Evolutionary conservation across 108 stramenopile species (phyloP).

Genomic region (Nitzschia palea): DNA sequence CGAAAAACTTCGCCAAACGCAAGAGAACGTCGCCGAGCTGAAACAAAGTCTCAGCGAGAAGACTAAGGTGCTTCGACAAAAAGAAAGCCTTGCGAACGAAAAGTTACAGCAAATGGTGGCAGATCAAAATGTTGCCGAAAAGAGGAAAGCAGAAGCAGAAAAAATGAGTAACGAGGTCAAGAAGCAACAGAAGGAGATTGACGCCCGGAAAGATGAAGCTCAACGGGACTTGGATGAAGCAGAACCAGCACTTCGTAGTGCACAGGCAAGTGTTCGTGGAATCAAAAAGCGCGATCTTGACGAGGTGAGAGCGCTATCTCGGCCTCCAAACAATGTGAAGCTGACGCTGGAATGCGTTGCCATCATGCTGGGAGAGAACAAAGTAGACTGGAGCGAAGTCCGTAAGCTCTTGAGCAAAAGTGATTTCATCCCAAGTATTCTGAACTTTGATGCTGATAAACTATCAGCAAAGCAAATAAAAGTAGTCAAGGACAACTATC

Average conservation of each 20-base stretch:
- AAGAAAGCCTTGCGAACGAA: conserved; percentile 90
- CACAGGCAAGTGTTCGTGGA: conserved; percentile 86
- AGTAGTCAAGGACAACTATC: conserved; percentile 80
- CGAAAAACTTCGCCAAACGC: conserved; percentile 91
- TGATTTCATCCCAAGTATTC: conserved; percentile 95
- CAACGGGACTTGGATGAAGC: conserved; percentile 94
- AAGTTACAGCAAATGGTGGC: conserved; percentile 99
- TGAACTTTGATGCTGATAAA: conserved; percentile 93
- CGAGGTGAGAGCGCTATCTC: conserved; percentile 89
- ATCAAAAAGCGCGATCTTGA: conserved; percentile 97
- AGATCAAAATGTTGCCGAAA: conserved; percentile 96
- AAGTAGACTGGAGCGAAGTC: conserved; percentile 92
- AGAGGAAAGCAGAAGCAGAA: conserved; percentile 91
- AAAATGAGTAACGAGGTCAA: conserved; percentile 85
- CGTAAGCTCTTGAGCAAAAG: conserved; percentile 87
- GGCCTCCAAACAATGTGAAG: conserved; percentile 94
- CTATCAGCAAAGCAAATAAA: conserved; percentile 81
- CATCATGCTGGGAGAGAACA: conserved; percentile 92
- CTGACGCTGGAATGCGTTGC: conserved; percentile 94
- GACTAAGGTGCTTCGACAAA: conserved; percentile 74
- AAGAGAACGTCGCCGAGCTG: conserved; percentile 90
- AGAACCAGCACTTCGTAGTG: conserved; percentile 92
- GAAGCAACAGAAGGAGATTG: conserved; percentile 76
- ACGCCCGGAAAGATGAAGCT: conserved; percentile 86
- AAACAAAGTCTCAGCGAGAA: conserved; percentile 82